Conservation (phyloP, 108 stramenopile species). For the Hondaea fermentalgiana region DNA sequence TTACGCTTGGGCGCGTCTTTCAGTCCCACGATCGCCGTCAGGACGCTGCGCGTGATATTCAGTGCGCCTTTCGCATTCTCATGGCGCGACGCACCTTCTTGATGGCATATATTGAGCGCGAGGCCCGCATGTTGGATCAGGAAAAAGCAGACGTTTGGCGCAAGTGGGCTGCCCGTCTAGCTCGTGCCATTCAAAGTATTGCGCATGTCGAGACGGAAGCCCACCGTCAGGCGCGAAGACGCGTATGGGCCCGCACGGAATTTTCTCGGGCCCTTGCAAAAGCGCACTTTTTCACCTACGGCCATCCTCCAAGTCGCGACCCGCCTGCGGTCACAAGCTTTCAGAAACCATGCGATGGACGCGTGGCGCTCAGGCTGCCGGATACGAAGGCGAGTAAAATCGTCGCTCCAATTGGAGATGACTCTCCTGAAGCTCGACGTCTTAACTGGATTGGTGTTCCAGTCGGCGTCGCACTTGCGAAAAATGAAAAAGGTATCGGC, state of each 20-base stretch:
- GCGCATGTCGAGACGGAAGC: not conserved
- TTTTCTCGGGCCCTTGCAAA: not conserved
- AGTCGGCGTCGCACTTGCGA: not conserved
- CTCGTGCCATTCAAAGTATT: not conserved
- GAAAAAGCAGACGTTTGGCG: not conserved
- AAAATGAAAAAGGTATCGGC: no score
- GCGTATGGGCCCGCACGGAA: not conserved
- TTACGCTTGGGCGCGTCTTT: not conserved
- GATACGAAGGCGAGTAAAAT: not conserved
- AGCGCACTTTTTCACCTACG: not conserved
- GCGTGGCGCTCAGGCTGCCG: not conserved
- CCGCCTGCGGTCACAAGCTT: not conserved
- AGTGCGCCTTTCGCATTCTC: not conserved
- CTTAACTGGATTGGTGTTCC: constrained; percentile 15
- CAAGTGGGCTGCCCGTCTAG: not conserved
- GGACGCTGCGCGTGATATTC: not conserved
- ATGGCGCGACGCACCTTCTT: not conserved
- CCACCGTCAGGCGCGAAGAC: not conserved
- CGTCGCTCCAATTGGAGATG: not conserved
- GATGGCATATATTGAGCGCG: not conserved
- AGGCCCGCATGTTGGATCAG: not conserved
- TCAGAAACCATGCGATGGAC: not conserved
- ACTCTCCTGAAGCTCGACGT: not conserved
- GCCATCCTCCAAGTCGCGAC: not conserved
- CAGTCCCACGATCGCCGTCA: not conserved